Percentiles rank a stretch among this genome's conserved stretches.
Conservation (phyloP, 805 yeast species). For the Metschnikowia proteae region DNA sequence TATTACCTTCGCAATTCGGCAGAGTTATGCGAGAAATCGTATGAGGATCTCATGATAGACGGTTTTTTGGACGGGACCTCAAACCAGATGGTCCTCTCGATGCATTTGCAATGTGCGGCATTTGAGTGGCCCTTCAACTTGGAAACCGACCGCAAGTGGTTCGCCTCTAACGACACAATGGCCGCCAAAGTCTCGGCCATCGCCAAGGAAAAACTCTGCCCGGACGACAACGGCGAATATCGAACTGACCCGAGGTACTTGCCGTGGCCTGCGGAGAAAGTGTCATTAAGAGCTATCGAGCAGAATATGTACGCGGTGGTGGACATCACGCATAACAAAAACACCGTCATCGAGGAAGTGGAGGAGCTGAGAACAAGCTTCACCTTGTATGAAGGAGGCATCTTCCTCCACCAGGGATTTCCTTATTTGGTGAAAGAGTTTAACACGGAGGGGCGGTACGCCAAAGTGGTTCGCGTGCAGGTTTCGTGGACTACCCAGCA, state of each 20-base stretch:
- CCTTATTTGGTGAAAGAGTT: conserved; percentile 85
- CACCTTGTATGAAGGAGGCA: conserved; percentile 88
- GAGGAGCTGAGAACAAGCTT: conserved; percentile 88
- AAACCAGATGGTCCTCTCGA: conserved; percentile 53
- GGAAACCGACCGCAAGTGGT: conserved; percentile 53
- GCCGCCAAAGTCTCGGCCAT: conserved; percentile 24
- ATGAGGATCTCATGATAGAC: conserved; percentile 41
- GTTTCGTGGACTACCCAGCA: conserved; percentile 94
- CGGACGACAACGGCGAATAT: conserved; percentile 28
- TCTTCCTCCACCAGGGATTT: conserved; percentile 88
- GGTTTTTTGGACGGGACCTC: conserved; percentile 33
- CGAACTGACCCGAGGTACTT: conserved; percentile 47
- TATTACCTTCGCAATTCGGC: conserved; percentile 71
- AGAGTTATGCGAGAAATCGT: conserved; percentile 44
- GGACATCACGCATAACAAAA: conserved; percentile 75
- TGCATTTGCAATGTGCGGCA: conserved; percentile 93
- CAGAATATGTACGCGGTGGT: conserved; percentile 84
- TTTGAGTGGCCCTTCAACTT: conserved; percentile 68
- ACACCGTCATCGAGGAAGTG: conserved; percentile 78
- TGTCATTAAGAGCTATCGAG: conserved; percentile 79
- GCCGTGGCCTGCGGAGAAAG: conserved; percentile 79
- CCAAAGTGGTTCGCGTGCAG: conserved; percentile 80
- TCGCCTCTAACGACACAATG: conserved; percentile 37
- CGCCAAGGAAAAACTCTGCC: conserved; percentile 37
- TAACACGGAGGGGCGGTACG: conserved; percentile 71